Evolutionary conservation across 176 grass and related monocot genomes (phyloP).

Genomic region (Luzula sylvatica): DNA sequence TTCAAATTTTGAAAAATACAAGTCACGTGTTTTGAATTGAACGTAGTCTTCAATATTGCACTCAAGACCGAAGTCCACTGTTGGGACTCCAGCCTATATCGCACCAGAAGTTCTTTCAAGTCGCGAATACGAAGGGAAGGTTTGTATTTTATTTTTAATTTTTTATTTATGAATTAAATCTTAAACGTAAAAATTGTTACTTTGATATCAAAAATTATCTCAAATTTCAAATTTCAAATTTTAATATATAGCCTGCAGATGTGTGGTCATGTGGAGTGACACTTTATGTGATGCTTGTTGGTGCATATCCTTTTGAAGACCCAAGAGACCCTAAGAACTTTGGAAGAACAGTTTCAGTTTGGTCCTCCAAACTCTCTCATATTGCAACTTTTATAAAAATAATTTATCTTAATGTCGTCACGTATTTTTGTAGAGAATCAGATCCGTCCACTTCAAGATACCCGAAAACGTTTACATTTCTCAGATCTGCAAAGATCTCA

Average conservation of each 20-base stretch:
- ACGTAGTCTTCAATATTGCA: constrained; percentile 41
- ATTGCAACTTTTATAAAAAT: neutral
- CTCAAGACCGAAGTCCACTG: constrained; percentile 59
- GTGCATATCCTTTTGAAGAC: constrained; percentile 81
- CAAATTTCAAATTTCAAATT: neutral
- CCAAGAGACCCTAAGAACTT: constrained; percentile 75
- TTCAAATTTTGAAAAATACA: neutral
- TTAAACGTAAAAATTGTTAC: no score
- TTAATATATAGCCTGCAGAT: constrained; percentile 46
- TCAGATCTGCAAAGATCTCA: constrained; percentile 54
- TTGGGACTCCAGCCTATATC: constrained; percentile 75
- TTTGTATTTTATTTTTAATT: constrained; percentile 7
- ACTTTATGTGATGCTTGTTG: constrained; percentile 84
- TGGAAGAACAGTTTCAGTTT: constrained; percentile 51
- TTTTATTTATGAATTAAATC: no score
- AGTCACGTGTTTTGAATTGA: neutral
- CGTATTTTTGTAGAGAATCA: constrained; percentile 38
- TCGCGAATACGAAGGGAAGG: constrained; percentile 57
- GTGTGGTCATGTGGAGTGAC: constrained; percentile 95
- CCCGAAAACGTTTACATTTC: constrained; percentile 85
- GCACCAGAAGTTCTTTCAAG: constrained; percentile 59
- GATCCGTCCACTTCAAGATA: constrained; percentile 56
- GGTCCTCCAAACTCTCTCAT: neutral
- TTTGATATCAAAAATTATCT: neutral
- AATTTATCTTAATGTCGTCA: neutral